Conservation (phyloP, 1,139 yeast genomes). For the Taphrina confusa region DNA sequence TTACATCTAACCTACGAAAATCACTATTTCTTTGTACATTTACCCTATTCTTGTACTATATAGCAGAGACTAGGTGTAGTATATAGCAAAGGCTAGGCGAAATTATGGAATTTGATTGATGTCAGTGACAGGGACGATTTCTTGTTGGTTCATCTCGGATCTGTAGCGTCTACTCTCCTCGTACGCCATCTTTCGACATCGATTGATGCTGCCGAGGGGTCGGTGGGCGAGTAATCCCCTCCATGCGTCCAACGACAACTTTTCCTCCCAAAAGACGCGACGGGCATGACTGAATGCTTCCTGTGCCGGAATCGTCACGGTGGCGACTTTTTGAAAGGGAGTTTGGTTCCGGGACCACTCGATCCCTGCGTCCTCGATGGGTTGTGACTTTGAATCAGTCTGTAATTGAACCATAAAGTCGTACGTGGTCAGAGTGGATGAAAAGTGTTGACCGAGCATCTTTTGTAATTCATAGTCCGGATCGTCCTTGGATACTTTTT, state of each 20-base stretch:
- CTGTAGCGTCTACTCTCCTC: neutral
- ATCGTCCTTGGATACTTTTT: neutral
- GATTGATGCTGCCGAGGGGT: slow-evolving; percentile 22
- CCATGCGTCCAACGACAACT: slow-evolving; percentile 9
- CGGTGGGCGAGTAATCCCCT: slow-evolving; percentile 3
- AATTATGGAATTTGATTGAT: slow-evolving; percentile 1
- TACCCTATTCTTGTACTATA: too few species aligned
- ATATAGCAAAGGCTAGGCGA: too few species aligned
- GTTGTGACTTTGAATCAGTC: neutral
- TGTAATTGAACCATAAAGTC: slow-evolving; percentile 7
- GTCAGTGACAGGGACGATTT: slow-evolving; percentile 8
- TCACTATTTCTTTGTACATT: too few species aligned
- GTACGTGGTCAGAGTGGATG: neutral
- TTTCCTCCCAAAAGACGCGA: slow-evolving; percentile 16
- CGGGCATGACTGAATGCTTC: slow-evolving; percentile 13
- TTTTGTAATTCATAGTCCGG: neutral
- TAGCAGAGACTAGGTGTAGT: too few species aligned
- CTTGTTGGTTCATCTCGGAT: neutral
- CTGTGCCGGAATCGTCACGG: neutral
- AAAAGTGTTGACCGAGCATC: slow-evolving; percentile 1
- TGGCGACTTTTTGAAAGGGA: slow-evolving; percentile 10
- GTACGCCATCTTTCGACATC: slow-evolving; percentile 8
- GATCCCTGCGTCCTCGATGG: slow-evolving; percentile 13
- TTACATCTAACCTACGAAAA: too few species aligned
- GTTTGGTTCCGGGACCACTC: slow-evolving; percentile 13